Evolutionary conservation across 2,329 filamentous ascomycete genomes (phyloP).

Genomic region (Phialophora tarda): DNA sequence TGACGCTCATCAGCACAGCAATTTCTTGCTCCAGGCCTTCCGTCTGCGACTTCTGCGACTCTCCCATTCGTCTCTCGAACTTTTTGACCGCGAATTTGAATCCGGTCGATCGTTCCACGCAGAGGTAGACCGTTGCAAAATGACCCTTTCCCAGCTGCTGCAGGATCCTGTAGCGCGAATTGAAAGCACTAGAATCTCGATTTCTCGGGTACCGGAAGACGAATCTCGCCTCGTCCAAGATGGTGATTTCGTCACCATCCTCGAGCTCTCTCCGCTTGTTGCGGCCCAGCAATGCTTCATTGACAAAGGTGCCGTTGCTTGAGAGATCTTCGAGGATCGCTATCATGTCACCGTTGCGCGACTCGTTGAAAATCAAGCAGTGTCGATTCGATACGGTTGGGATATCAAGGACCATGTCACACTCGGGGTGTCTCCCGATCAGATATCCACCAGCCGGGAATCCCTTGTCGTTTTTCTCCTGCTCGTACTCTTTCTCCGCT

Average conservation of each 20-base stretch:
- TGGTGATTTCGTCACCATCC: slow-evolving; percentile 87
- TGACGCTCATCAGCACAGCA: slow-evolving; percentile 94
- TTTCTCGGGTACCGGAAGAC: slow-evolving; percentile 87
- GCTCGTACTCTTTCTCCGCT: slow-evolving; percentile 65
- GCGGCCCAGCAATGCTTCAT: slow-evolving; percentile 85
- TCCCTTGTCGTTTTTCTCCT: slow-evolving; percentile 62
- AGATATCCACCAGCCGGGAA: slow-evolving; percentile 81
- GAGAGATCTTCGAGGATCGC: slow-evolving; percentile 92
- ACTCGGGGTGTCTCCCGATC: slow-evolving; percentile 91
- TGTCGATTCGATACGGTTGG: slow-evolving; percentile 83
- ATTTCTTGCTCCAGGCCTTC: slow-evolving; percentile 94
- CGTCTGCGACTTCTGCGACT: slow-evolving; percentile 80
- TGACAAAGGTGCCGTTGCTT: slow-evolving; percentile 95
- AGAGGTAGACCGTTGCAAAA: slow-evolving; percentile 91
- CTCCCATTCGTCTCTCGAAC: slow-evolving; percentile 83
- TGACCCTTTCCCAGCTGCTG: slow-evolving; percentile 92
- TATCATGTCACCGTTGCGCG: slow-evolving; percentile 61
- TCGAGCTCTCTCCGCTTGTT: slow-evolving; percentile 89
- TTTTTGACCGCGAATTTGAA: slow-evolving; percentile 90
- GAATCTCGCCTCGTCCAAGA: slow-evolving; percentile 83
- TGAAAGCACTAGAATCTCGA: slow-evolving; percentile 74
- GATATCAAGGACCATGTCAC: slow-evolving; percentile 77
- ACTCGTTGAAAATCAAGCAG: slow-evolving; percentile 62
- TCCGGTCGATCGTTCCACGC: slow-evolving; percentile 82
- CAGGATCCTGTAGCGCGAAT: slow-evolving; percentile 82